Base-by-base conservation (phyloP, 2,329 filamentous ascomycete genomes). In the Pyrenophora tritici-repentis region DNA sequence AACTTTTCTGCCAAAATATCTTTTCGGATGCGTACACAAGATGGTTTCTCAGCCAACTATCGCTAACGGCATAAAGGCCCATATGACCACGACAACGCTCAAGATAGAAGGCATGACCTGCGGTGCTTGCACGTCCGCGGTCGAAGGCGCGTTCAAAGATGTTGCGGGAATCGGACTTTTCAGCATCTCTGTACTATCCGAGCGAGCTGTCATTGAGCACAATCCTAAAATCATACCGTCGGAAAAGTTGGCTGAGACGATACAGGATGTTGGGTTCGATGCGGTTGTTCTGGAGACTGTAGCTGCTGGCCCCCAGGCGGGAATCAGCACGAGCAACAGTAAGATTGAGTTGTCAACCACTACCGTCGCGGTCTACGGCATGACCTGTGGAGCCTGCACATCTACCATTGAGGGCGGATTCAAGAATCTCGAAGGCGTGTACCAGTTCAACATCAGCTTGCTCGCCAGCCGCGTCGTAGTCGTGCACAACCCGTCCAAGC, bases 381-480 rank as follows among this genome's bases (percentile, higher is more conserved):
- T 99, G 94, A 99, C 94, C 1, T 97, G 94, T 69, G 93, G 93
- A 16, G 91, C 94, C 34, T 99, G 94, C 74, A 97, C 94, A 0
- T 93, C 93, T 1, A 91, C 93, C 5, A 86, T 97, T 1, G 90
- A 97, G 67, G 82, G 84, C 42, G 90, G 89, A 3, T 94, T 99
- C 75, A 84, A 85, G 60, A 84, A 83, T 57, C 75, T 93, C 1
- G 85, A 89, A 8, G 94, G 94, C 16, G 74, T 97, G 13, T 70
- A 91, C 48, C 90, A 91, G 59, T 96, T 97, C 79, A 96, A 96
- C 69, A 95, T 97, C 72, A 96, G 91, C 74, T 78, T 99, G 60
- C 81, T 97, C 26, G 94, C 94, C 4, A 94, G 97, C 73, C 86
- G 93, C 53, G 93, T 92, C 3, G 88, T 97, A 34, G 85, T 97